These are phyloP conservation scores for Rhizophagus sp. DNA, from an alignment of 192 early-diverging fungal species.

Conservation along the genomic window DNA sequence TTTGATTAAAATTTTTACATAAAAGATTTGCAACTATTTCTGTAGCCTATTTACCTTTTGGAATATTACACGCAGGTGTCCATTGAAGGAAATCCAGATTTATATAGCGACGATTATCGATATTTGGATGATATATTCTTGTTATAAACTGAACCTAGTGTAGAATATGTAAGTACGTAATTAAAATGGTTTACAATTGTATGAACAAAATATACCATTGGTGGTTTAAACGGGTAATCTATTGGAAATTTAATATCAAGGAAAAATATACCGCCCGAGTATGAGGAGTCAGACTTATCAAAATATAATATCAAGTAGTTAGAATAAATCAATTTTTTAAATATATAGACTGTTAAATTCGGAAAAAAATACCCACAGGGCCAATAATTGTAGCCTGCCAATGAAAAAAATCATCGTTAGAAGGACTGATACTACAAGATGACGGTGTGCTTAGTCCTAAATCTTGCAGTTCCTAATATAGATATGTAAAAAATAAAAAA, in stretches of 20 bases:
- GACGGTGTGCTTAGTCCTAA: slow-evolving; percentile 95
- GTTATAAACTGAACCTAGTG: slow-evolving; percentile 88
- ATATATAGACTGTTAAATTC: too few species aligned
- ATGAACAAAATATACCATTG: slow-evolving; percentile 63
- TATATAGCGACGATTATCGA: slow-evolving; percentile 84
- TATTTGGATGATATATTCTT: slow-evolving; percentile 98
- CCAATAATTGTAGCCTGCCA: slow-evolving; percentile 99
- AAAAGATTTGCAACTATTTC: not conserved
- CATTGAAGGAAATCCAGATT: slow-evolving; percentile 94
- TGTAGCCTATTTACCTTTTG: slow-evolving; percentile 67
- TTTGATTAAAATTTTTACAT: not conserved
- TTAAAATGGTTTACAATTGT: not conserved
- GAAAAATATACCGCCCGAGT: slow-evolving; percentile 94
- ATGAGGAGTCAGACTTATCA: slow-evolving; percentile 86
- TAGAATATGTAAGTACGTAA: not conserved
- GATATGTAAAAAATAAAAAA: not conserved
- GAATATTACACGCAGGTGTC: slow-evolving; percentile 97
- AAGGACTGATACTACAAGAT: slow-evolving; percentile 95
- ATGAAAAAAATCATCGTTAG: slow-evolving; percentile 87
- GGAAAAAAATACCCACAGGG: slow-evolving; percentile 59
- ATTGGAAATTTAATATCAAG: slow-evolving; percentile 97
- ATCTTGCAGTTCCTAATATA: slow-evolving; percentile 82
- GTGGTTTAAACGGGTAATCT: slow-evolving; percentile 97
- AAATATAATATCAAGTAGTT: not conserved
- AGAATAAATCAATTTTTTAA: too few species aligned